phyloP scores from a whole-genome alignment of 2,329 filamentous ascomycete genomes.

The Ascochyta fabae region DNA sequence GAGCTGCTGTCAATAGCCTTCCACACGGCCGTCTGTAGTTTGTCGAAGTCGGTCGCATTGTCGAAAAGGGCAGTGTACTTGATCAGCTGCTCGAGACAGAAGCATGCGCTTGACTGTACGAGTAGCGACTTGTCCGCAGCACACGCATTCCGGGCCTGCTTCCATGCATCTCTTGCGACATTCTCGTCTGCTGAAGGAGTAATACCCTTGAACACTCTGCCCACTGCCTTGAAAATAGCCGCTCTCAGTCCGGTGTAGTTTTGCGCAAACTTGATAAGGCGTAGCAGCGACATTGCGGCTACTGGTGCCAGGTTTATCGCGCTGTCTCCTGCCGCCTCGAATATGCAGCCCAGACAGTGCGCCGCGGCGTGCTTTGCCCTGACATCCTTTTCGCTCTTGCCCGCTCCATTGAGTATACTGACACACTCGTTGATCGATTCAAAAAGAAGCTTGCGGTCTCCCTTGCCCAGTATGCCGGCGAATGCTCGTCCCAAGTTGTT shows the following conservation, averaged over 20 bases:
- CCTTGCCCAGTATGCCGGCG: constrained; percentile 79
- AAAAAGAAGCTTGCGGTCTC: constrained; percentile 89
- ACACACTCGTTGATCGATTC: constrained; percentile 93
- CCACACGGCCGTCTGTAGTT: constrained; percentile 79
- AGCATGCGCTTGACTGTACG: constrained; percentile 79
- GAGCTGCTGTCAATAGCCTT: constrained; percentile 84
- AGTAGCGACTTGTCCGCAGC: constrained; percentile 81
- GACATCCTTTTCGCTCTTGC: constrained; percentile 78
- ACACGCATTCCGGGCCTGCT: constrained; percentile 79
- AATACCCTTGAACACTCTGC: constrained; percentile 78
- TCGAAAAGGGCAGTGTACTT: constrained; percentile 81
- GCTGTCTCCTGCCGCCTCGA: constrained; percentile 91
- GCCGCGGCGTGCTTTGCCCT: constrained; percentile 86
- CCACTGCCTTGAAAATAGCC: constrained; percentile 75
- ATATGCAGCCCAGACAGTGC: constrained; percentile 85
- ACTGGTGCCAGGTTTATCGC: constrained; percentile 82
- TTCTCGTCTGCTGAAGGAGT: constrained; percentile 80
- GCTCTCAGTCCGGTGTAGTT: constrained; percentile 83
- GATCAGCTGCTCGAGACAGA: constrained; percentile 76
- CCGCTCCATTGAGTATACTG: constrained; percentile 69
- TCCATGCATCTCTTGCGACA: constrained; percentile 90
- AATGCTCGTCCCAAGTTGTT: constrained; percentile 88
- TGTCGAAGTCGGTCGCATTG: constrained; percentile 89
- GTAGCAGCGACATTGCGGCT: constrained; percentile 73
- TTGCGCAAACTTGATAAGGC: constrained; percentile 78